These are phyloP conservation scores for Mallotus nudiflorus DNA, from an alignment of 345 rosid species.

Conservation along the genomic window DNA sequence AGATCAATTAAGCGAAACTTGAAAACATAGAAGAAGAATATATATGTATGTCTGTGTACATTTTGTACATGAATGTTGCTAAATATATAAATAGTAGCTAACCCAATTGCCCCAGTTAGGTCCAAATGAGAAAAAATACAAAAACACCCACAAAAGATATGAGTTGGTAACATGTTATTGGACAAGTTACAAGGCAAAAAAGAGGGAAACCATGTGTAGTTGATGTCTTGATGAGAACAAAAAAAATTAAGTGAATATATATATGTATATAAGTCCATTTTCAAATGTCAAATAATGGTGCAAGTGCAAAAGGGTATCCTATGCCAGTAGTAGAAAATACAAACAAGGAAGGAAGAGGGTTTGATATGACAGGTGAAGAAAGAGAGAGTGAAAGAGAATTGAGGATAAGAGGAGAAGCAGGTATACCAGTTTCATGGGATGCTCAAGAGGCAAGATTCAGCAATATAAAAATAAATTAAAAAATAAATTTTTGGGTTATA, in stretches of 20 bases:
- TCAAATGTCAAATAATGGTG: conserved; percentile 22
- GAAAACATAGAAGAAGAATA: no score
- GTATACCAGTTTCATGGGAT: conserved; percentile 17
- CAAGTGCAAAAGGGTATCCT: conserved; percentile 37
- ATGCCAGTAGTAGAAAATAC: conserved; percentile 25
- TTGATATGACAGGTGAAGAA: conserved; percentile 26
- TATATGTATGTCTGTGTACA: no score
- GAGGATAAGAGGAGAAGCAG: not conserved
- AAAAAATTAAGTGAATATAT: no score
- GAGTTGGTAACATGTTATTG: not conserved
- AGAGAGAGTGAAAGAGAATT: not conserved
- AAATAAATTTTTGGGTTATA: not conserved
- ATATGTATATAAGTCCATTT: conserved; percentile 17
- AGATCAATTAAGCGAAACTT: no score
- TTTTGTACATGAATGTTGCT: no score
- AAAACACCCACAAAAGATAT: not conserved
- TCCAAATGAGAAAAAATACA: not conserved
- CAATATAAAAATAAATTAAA: no score
- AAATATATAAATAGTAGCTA: not conserved
- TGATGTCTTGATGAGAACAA: not conserved
- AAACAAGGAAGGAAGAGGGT: conserved; percentile 27
- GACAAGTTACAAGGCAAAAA: not conserved
- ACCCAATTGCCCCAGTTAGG: not conserved
- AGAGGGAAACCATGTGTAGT: not conserved
- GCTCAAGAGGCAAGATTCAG: not conserved